A percentile compares a stretch with the other conserved stretches of the same genome.
phyloP scores from a whole-genome alignment of 371 early-diverging fungal species.

The Apophysomyces variabilis region DNA sequence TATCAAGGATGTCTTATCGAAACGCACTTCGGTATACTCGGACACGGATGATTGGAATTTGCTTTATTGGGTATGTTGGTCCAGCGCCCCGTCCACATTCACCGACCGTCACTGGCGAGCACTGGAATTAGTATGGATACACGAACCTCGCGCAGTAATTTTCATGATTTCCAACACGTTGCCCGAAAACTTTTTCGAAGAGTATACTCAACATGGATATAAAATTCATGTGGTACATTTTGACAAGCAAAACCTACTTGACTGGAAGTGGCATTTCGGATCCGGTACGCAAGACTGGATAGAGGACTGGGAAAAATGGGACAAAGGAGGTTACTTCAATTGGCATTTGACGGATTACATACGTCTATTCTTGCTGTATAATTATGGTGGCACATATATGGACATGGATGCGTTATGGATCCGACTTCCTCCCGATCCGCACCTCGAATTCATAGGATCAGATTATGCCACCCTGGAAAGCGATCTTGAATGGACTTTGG shows the following conservation, averaged over 20 bases:
- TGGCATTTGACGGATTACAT: constrained; percentile 69
- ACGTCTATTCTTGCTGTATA: constrained; percentile 59
- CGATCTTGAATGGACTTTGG: constrained; percentile 65
- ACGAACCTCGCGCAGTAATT: constrained; percentile 63
- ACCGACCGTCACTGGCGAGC: constrained; percentile 68
- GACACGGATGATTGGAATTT: constrained; percentile 63
- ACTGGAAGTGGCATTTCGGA: constrained; percentile 68
- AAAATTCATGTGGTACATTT: constrained; percentile 64
- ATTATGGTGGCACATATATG: constrained; percentile 75
- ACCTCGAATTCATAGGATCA: constrained; percentile 67
- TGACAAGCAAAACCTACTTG: constrained; percentile 58
- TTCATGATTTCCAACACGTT: constrained; percentile 66
- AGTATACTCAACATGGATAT: constrained; percentile 61
- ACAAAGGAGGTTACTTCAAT: constrained; percentile 56
- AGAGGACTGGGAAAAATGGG: constrained; percentile 62
- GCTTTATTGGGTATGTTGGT: constrained; percentile 72
- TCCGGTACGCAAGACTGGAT: constrained; percentile 67
- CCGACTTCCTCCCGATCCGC: constrained; percentile 57
- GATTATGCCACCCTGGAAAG: constrained; percentile 54
- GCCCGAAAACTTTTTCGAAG: constrained; percentile 56
- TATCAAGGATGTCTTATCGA: constrained; percentile 55
- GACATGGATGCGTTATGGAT: constrained; percentile 75
- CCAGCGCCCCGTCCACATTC: constrained; percentile 63
- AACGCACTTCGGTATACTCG: constrained; percentile 60
- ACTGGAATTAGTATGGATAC: constrained; percentile 68